Conservation (phyloP, 2,329 filamentous ascomycete species). For the Aspergillus ustus region DNA sequence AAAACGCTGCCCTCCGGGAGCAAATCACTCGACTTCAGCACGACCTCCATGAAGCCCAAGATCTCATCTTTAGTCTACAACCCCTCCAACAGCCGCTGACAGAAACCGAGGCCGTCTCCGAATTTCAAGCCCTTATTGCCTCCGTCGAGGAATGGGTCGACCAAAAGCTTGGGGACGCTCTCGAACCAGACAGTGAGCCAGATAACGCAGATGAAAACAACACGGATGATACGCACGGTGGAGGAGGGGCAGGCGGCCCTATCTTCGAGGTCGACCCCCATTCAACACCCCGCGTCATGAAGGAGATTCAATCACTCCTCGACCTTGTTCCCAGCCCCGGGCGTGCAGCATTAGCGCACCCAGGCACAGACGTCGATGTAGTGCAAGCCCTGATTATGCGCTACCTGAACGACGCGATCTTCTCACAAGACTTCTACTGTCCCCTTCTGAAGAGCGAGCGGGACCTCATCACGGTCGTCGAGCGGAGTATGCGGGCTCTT, state of each 20-base stretch:
- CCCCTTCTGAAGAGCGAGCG: slow-evolving; percentile 2
- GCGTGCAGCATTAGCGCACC: background rate
- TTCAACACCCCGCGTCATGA: background rate
- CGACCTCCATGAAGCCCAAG: slow-evolving; percentile 15
- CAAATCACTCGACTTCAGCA: slow-evolving; percentile 1
- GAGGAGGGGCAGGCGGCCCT: background rate
- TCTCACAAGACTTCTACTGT: slow-evolving; percentile 17
- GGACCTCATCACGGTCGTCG: slow-evolving; percentile 4
- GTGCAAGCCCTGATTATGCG: slow-evolving; percentile 6
- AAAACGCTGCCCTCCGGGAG: background rate
- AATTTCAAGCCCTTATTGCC: slow-evolving; percentile 3
- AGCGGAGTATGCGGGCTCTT: slow-evolving; percentile 8
- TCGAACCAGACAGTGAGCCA: background rate
- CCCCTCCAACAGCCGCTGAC: slow-evolving; percentile 8
- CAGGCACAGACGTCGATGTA: slow-evolving; percentile 4
- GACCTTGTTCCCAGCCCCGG: background rate
- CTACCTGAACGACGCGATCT: slow-evolving; percentile 6
- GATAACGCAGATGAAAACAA: background rate
- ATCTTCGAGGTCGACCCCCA: background rate
- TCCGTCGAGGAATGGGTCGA: slow-evolving; percentile 17
- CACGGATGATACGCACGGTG: background rate
- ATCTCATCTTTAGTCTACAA: slow-evolving; percentile 16
- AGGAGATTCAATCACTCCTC: slow-evolving; percentile 11
- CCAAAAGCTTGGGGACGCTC: slow-evolving; percentile 10
- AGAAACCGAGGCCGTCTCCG: slow-evolving; percentile 3